Percentiles rank a stretch among this genome's conserved stretches.
These are phyloP conservation scores for Diddensiella transvaalensis DNA, from an alignment of 805 yeast species.

Conservation along the genomic window DNA sequence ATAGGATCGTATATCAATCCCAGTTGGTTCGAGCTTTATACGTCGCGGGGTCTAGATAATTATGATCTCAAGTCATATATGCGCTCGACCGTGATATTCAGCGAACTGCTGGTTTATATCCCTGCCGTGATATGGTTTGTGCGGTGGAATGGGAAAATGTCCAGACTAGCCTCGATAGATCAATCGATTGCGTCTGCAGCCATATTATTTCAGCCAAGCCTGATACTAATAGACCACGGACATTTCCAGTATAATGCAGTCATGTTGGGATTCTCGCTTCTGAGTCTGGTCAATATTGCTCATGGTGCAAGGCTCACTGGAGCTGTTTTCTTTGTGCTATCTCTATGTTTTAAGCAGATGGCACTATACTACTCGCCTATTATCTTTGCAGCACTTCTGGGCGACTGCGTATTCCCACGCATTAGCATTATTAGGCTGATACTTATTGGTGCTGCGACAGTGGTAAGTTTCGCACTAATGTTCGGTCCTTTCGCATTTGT, in stretches of 20 bases:
- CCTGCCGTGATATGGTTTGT: conserved; percentile 77
- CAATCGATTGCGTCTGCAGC: conserved; percentile 74
- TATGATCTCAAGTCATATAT: conserved; percentile 70
- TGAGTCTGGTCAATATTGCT: conserved; percentile 62
- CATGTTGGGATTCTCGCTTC: conserved; percentile 82
- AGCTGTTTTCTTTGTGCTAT: conserved; percentile 69
- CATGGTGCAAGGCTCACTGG: conserved; percentile 64
- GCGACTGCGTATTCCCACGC: conserved; percentile 43
- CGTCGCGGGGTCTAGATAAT: conserved; percentile 73
- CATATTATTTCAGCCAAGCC: conserved; percentile 78
- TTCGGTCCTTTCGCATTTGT: conserved; percentile 55
- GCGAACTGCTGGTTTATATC: conserved; percentile 69
- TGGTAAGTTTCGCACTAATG: conserved; percentile 47
- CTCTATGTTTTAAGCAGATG: conserved; percentile 92
- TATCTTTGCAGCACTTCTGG: conserved; percentile 74
- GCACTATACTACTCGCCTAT: conserved; percentile 89
- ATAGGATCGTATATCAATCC: conserved; percentile 63
- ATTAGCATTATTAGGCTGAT: conserved; percentile 57
- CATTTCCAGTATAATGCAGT: conserved; percentile 95
- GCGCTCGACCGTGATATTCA: conserved; percentile 73
- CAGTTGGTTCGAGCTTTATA: conserved; percentile 69
- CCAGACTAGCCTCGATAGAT: conserved; percentile 58
- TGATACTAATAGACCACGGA: conserved; percentile 89
- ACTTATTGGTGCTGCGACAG: conserved; percentile 61
- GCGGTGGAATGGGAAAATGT: conserved; percentile 61